These are phyloP conservation scores for Speleostelium caveatum DNA, from an alignment of 78 protist species.

Conservation along the genomic window DNA sequence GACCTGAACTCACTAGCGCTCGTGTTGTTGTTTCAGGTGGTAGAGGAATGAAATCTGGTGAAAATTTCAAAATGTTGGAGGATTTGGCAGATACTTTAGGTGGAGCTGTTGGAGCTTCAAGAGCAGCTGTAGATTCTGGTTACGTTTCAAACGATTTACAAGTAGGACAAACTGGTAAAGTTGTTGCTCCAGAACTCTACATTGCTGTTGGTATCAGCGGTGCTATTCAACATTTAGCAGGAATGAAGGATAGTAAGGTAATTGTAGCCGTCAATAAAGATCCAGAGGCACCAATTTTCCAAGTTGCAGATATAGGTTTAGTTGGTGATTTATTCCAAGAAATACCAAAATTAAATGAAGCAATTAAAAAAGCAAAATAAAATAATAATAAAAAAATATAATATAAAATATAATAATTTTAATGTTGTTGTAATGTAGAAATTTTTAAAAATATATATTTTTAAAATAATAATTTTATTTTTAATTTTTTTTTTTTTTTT, in stretches of 20 bases:
- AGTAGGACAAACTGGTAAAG: conserved; percentile 98
- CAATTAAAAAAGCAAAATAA: conserved; percentile 69
- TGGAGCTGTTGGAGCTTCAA: conserved; percentile 98
- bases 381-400: background rate
- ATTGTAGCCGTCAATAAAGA: conserved; percentile 98
- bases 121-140: conserved; percentile 99
- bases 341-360: conserved; percentile 84
- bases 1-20: conserved; percentile 96
- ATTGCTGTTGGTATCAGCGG: conserved; percentile 98
- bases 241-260: conserved; percentile 98
- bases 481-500: too few relatives aligned
- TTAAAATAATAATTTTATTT: too few relatives aligned
- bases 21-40: conserved; percentile 95
- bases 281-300: conserved; percentile 94
- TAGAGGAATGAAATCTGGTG: conserved; percentile 95
- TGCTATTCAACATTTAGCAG: conserved; percentile 98
- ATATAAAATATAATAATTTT: too few relatives aligned
- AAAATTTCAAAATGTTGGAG: conserved; percentile 95
- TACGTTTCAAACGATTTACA: conserved; percentile 95
- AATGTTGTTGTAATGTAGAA: too few relatives aligned
- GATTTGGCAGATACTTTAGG: conserved; percentile 93
- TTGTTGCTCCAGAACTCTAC: conserved; percentile 99
- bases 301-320: conserved; percentile 93
- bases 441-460: too few relatives aligned
- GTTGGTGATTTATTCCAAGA: conserved; percentile 91